Percentiles rank a stretch among this genome's conserved stretches.
These are phyloP conservation scores for Taphrina flavorubra DNA, from an alignment of 1,139 yeast species.

Conservation along the genomic window DNA sequence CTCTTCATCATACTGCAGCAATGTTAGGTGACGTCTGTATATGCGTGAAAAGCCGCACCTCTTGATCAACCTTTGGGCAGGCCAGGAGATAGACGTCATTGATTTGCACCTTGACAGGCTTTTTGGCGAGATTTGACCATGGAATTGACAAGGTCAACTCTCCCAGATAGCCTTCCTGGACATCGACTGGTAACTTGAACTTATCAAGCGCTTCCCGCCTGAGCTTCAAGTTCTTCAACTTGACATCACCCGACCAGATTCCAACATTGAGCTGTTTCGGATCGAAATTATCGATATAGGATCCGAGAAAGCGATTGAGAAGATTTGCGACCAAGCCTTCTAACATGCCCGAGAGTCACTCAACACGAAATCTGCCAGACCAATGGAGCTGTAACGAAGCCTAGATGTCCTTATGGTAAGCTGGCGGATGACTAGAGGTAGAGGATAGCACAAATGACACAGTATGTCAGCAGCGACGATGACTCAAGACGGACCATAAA, in stretches of 20 bases:
- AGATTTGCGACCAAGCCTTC: conserved; percentile 60
- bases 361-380: neutral
- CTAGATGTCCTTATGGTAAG: too few relatives aligned
- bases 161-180: conserved; percentile 90
- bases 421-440: too few relatives aligned
- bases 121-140: conserved; percentile 91
- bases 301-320: conserved; percentile 60
- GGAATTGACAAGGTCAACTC: conserved; percentile 90
- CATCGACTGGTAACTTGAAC: conserved; percentile 82
- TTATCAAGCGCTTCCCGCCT: conserved; percentile 85
- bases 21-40: conserved; percentile 47
- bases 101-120: conserved; percentile 89
- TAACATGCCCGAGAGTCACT: conserved; percentile 52
- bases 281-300: conserved; percentile 92
- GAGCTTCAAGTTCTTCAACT: conserved; percentile 72
- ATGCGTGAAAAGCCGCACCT: conserved; percentile 39
- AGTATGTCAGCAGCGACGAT: too few relatives aligned
- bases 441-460: too few relatives aligned
- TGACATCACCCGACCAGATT: conserved; percentile 97
- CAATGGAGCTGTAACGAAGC: neutral
- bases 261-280: conserved; percentile 58
- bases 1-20: conserved; percentile 60
- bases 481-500: too few relatives aligned
- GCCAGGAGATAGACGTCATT: conserved; percentile 87
- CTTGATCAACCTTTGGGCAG: conserved; percentile 64